A percentile compares a stretch with the other conserved stretches of the same genome.
Evolutionary conservation across 306 rosid species (phyloP).

Genomic region (Pyrus communis): DNA sequence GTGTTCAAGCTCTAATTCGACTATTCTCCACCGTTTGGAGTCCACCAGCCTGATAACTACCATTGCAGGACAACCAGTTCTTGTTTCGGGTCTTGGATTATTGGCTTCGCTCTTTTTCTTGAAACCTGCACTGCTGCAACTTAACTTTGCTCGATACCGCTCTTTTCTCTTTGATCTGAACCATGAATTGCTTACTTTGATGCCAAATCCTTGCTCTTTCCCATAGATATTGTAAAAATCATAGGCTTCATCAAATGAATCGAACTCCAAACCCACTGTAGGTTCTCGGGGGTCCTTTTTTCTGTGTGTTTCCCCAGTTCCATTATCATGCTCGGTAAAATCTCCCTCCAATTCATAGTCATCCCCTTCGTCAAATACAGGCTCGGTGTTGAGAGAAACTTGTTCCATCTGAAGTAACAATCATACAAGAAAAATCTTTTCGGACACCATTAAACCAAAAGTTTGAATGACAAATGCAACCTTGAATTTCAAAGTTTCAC

Average conservation of each 20-base stretch:
- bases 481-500: too few species aligned
- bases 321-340: conserved; percentile 27
- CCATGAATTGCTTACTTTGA: conserved; percentile 79
- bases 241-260: conserved; percentile 59
- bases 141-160: conserved; percentile 65
- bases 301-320: conserved; percentile 33
- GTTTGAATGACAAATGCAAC: not conserved
- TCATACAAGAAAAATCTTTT: not conserved
- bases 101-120: conserved; percentile 74
- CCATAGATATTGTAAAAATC: conserved; percentile 64
- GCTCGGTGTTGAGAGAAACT: conserved; percentile 61
- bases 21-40: conserved; percentile 66
- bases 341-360: conserved; percentile 46
- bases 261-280: conserved; percentile 64
- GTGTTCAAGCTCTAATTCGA: conserved; percentile 69
- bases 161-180: conserved; percentile 67
- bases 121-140: conserved; percentile 83
- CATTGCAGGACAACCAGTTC: conserved; percentile 88
- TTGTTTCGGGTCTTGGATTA: conserved; percentile 72
- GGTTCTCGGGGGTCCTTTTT: conserved; percentile 37
- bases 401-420: conserved; percentile 58
- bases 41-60: conserved; percentile 61
- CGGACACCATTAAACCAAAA: not conserved
- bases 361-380: conserved; percentile 44
- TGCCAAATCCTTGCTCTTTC: conserved; percentile 65